Evolutionary conservation across 345 rosid genomes (phyloP).

Genomic region (Pugionium cornutum): DNA sequence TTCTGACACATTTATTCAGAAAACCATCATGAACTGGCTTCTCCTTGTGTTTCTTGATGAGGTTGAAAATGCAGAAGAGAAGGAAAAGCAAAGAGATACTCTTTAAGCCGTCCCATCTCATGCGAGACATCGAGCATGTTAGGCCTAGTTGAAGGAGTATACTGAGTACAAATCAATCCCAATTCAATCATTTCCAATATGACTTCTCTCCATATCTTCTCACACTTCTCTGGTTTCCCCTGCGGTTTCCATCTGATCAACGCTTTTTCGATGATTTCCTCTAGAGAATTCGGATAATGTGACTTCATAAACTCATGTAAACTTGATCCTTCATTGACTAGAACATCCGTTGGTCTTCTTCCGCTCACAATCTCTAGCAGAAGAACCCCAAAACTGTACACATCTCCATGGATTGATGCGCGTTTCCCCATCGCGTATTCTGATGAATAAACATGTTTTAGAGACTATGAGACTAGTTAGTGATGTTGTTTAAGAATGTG

Average conservation of each 20-base stretch:
- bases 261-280: constrained; percentile 61
- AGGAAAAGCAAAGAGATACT: constrained; percentile 53
- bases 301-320: constrained; percentile 78
- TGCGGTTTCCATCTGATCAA: constrained; percentile 45
- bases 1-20: constrained; percentile 17
- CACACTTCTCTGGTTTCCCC: constrained; percentile 38
- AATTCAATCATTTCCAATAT: constrained; percentile 74
- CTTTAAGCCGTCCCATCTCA: constrained; percentile 77
- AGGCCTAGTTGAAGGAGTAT: constrained; percentile 76
- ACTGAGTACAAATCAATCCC: constrained; percentile 79
- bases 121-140: constrained; percentile 73
- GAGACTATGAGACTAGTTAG: not conserved
- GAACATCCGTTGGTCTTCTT: constrained; percentile 67
- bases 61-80: constrained; percentile 27
- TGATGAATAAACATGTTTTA: constrained; percentile 33
- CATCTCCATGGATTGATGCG: constrained; percentile 84
- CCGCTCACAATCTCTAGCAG: constrained; percentile 73
- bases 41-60: constrained; percentile 30
- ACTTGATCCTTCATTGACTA: constrained; percentile 60
- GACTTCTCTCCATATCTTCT: constrained; percentile 56
- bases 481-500: not conserved
- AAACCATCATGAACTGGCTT: constrained; percentile 28
- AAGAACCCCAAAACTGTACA: constrained; percentile 82
- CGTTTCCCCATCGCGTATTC: constrained; percentile 86
- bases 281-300: constrained; percentile 64